Conservation (phyloP, 345 rosid species). For the Camelina hispida region DNA sequence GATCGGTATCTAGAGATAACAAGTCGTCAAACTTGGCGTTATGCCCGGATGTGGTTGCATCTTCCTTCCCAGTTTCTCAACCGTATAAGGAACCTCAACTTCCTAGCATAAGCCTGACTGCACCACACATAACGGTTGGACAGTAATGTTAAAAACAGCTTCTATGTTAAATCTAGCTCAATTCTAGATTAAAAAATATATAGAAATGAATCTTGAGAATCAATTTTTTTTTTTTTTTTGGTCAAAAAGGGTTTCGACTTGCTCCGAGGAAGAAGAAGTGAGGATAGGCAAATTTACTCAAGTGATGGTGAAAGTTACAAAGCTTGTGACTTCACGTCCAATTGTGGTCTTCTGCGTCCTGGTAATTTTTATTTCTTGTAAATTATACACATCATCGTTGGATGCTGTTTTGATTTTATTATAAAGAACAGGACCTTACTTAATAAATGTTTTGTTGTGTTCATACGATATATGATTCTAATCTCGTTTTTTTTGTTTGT, state of each 20-base stretch:
- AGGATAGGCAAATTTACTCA: neutral
- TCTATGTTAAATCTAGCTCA: conserved; percentile 1
- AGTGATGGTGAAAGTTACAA: conserved; percentile 30
- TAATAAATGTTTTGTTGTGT: neutral
- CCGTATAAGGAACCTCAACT: conserved; percentile 45
- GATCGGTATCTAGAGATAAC: conserved; percentile 37
- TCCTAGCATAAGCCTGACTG: conserved; percentile 53
- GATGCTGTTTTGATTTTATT: neutral
- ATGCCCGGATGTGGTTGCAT: conserved; percentile 58
- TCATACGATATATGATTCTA: neutral
- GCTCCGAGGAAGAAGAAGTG: neutral
- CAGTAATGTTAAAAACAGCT: conserved; percentile 58
- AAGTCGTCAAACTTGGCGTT: conserved; percentile 45
- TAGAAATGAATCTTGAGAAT: conserved; percentile 25
- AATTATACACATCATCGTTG: neutral
- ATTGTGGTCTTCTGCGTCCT: conserved; percentile 8
- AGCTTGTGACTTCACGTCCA: conserved; percentile 35
- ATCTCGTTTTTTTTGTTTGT: neutral
- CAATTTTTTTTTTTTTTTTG: neutral
- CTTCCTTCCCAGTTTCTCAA: conserved; percentile 68
- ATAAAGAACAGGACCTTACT: neutral
- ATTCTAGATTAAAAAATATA: neutral
- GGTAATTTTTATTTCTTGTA: conserved; percentile 14
- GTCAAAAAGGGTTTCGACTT: neutral
- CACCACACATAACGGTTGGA: conserved; percentile 65